Base-by-base conservation (phyloP, 1,139 yeast species). In the Candida glucosophila region DNA sequence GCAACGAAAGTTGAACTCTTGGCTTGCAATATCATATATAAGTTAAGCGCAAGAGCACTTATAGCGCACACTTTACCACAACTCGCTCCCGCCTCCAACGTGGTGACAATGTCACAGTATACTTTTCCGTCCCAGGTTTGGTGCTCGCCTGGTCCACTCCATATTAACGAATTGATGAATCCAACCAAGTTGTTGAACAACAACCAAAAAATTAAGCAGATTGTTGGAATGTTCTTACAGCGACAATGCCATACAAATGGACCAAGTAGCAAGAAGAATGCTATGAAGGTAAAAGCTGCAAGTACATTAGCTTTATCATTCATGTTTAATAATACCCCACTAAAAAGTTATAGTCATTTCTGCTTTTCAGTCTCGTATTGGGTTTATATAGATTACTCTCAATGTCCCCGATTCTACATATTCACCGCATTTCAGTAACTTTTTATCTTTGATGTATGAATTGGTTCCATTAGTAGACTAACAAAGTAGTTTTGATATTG, bases 71-170 rank as follows among this genome's bases (percentile, higher is more conserved):
- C 51, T 31, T 79, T 70, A 1, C 95, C 95, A 12, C 74, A 58
- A 30, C 72, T 62, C 1, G 82, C 67, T 4, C 78, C 88, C 15
- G 70, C 60, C 36, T 72, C 74, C 17, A 86, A 34, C 33, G 81
- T 69, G 1, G 71, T 65, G 47, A 73, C 67, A 5, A 86, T 54
- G 49, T 86, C 96, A 52, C 96, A 86, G 65, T 85, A 85, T 1
- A 49, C 52, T 27, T 59, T 52, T 1, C 95, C 96, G 34, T 72
- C 62, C 77, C 81, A 83, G 0, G 38, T 42, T 23, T 49, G 41
- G 23, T 57, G 52, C 37, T 66, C 70, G 21, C 61, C 49, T 1
- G 65, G 67, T 5, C 63, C 67, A 26, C 85, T 73, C 95, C 95
- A 86, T 17, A 83, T 62, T 2, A 73, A 49, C 0, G 82, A 76